Conservation (phyloP, 306 rosid genomes). For the Sechiopsis laciniata region DNA sequence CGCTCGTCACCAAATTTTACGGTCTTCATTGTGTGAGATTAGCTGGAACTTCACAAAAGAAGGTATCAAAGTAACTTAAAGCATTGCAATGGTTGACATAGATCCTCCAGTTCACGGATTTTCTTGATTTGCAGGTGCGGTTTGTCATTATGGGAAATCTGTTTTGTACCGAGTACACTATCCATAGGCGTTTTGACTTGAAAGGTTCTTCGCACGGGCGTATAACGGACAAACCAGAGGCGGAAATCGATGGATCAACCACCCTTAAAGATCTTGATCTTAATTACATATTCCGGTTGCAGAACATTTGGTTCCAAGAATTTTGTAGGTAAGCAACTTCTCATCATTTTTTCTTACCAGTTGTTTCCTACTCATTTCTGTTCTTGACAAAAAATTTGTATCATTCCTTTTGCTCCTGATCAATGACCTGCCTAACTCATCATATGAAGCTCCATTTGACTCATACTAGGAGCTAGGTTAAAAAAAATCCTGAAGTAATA, state of each 20-base stretch:
- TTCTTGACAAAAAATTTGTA: background rate
- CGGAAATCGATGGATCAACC: slow-evolving; percentile 72
- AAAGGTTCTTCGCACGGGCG: slow-evolving; percentile 96
- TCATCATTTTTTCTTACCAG: slow-evolving; percentile 1
- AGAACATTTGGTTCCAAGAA: slow-evolving; percentile 74
- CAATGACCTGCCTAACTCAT: background rate
- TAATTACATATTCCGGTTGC: slow-evolving; percentile 73
- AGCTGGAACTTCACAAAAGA: slow-evolving; percentile 70
- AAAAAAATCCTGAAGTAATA: too few species aligned
- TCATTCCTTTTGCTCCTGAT: slow-evolving; percentile 4
- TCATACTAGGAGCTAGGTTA: too few species aligned
- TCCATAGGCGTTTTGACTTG: slow-evolving; percentile 80
- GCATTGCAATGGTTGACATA: background rate
- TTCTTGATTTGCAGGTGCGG: slow-evolving; percentile 56
- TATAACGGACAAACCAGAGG: slow-evolving; percentile 61
- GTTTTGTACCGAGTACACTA: slow-evolving; percentile 60
- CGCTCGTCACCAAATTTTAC: slow-evolving; percentile 77
- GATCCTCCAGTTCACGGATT: slow-evolving; percentile 14
- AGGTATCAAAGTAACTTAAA: slow-evolving; percentile 43
- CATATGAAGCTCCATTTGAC: too few species aligned
- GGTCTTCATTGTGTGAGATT: slow-evolving; percentile 88
- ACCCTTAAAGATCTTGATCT: slow-evolving; percentile 94
- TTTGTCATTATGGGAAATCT: slow-evolving; percentile 95
- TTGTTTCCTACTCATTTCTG: slow-evolving; percentile 4
- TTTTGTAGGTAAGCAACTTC: slow-evolving; percentile 54